phyloP scores from a whole-genome alignment of 2,329 filamentous ascomycete genomes.

The Curvularia eragrostidis region DNA sequence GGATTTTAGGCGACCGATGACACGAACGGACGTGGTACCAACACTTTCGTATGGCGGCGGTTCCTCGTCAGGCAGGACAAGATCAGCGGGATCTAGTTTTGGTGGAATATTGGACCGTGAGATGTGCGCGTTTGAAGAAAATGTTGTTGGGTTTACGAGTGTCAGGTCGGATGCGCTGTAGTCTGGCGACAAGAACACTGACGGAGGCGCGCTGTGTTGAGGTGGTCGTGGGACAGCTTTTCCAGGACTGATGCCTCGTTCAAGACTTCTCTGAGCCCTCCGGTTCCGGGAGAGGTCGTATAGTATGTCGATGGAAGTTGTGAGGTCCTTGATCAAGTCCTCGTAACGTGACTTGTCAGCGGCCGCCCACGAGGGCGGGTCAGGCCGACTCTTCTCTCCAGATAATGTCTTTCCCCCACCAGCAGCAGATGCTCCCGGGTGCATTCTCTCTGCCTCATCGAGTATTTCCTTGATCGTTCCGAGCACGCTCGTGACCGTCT shows the following conservation, averaged over 20 bases:
- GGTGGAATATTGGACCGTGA: constrained; percentile 48
- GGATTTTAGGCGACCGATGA: constrained; percentile 55
- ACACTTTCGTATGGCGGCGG: constrained; percentile 58
- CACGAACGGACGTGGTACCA: constrained; percentile 53
- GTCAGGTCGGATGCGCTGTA: constrained; percentile 53
- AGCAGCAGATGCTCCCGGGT: constrained; percentile 57
- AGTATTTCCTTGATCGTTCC: constrained; percentile 81
- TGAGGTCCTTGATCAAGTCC: constrained; percentile 75
- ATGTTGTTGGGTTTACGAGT: constrained; percentile 52
- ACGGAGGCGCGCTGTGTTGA: constrained; percentile 22
- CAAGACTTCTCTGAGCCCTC: constrained; percentile 46
- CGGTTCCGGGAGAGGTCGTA: constrained; percentile 77
- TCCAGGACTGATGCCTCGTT: constrained; percentile 26
- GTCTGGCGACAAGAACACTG: constrained; percentile 42
- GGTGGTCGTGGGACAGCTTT: constrained; percentile 31
- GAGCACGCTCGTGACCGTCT: constrained; percentile 80
- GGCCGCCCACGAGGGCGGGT: constrained; percentile 56
- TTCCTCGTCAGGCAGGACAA: constrained; percentile 55
- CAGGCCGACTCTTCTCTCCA: constrained; percentile 48
- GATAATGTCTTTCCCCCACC: constrained; percentile 41
- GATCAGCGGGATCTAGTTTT: constrained; percentile 52
- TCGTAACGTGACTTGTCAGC: constrained; percentile 77
- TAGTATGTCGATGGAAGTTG: constrained; percentile 78
- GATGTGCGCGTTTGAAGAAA: constrained; percentile 32
- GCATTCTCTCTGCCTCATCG: constrained; percentile 76